phyloP scores from a whole-genome alignment of 176 grass and related monocot species.

The Avena atlantica region DNA sequence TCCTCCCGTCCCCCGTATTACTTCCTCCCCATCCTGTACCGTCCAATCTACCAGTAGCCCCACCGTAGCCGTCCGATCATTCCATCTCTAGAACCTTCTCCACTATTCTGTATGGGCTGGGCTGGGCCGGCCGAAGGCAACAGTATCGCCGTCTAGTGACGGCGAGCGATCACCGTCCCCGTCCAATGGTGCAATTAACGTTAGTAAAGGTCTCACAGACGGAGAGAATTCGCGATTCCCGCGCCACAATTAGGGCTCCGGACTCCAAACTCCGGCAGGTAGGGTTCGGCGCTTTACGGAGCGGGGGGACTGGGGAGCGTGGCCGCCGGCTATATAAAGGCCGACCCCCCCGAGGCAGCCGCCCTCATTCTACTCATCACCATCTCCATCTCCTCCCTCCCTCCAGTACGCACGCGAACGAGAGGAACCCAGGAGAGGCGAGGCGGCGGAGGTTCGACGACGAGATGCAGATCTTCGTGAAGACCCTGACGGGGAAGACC shows the following conservation, averaged over 20 bases:
- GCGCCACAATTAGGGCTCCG: conserved; percentile 4
- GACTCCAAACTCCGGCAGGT: conserved; percentile 32
- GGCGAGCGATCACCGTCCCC: background rate
- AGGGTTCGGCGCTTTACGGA: conserved; percentile 4
- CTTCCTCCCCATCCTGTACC: background rate
- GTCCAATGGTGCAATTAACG: background rate
- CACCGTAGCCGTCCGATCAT: background rate
- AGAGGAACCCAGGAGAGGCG: background rate
- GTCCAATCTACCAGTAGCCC: background rate
- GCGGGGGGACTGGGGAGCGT: background rate
- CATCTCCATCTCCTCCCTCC: background rate
- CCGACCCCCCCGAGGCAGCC: background rate
- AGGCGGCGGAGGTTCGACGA: conserved; percentile 17
- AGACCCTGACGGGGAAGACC: conserved; percentile 41
- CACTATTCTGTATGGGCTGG: background rate
- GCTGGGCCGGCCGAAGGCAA: background rate
- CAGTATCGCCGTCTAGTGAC: background rate
- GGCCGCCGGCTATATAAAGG: conserved; percentile 18
- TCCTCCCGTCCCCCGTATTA: background rate
- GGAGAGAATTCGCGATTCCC: background rate
- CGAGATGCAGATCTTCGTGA: conserved; percentile 58
- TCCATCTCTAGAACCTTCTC: background rate
- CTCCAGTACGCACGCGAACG: background rate
- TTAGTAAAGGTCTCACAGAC: background rate
- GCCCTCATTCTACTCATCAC: background rate